Conservation (phyloP, 768 basidiomycete species). For the Collybia sp. region DNA sequence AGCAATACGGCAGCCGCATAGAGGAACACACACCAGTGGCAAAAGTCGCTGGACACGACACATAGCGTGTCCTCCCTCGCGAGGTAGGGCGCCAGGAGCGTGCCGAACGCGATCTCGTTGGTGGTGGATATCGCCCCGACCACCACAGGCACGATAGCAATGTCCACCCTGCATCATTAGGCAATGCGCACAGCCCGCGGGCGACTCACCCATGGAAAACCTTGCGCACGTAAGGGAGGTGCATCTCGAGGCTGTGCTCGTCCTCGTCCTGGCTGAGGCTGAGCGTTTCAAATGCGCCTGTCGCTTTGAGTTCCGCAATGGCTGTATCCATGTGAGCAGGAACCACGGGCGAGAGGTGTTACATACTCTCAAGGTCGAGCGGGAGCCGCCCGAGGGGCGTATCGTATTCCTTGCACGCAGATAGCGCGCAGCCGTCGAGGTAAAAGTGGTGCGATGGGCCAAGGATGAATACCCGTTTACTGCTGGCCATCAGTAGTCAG, state of each 20-base stretch:
- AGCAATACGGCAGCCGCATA: not conserved
- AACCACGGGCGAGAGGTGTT: not conserved
- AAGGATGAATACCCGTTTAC: constrained; percentile 89
- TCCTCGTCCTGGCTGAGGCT: constrained; percentile 70
- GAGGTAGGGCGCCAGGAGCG: constrained; percentile 77
- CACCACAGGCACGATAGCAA: constrained; percentile 84
- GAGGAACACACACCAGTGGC: constrained; percentile 73
- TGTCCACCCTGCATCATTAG: constrained; percentile 48
- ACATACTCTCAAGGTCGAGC: constrained; percentile 75
- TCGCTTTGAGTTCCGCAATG: constrained; percentile 56
- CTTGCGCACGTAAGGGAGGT: constrained; percentile 87
- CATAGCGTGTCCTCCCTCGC: constrained; percentile 76
- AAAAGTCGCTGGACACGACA: constrained; percentile 94
- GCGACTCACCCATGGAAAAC: constrained; percentile 68
- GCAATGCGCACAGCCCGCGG: no score
- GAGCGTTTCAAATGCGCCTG: constrained; percentile 71
- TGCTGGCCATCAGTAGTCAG: constrained; percentile 22
- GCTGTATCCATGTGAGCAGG: constrained; percentile 35
- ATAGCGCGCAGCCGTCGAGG: constrained; percentile 82
- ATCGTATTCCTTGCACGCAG: constrained; percentile 68
- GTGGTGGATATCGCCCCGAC: constrained; percentile 72
- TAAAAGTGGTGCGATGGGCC: constrained; percentile 95
- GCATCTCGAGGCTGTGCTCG: constrained; percentile 98
- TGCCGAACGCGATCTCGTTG: constrained; percentile 60
- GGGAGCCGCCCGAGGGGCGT: constrained; percentile 85